Conservation (phyloP, 768 basidiomycete species). For the Chalciporus chontae region DNA sequence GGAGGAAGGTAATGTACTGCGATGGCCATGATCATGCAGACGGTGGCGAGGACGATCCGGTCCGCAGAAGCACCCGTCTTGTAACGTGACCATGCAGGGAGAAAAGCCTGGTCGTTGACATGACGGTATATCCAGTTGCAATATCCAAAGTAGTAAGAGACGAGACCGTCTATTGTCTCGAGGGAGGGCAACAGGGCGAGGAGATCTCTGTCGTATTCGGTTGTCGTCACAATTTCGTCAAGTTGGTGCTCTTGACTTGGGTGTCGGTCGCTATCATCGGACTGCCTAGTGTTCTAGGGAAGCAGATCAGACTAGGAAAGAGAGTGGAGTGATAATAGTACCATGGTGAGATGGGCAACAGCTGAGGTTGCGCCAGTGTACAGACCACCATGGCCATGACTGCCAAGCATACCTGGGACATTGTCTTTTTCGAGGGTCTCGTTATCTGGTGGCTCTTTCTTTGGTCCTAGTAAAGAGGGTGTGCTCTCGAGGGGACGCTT, state of each 20-base stretch:
- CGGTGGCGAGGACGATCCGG: slow-evolving; percentile 66
- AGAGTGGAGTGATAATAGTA: slow-evolving; percentile 25
- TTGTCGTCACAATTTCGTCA: slow-evolving; percentile 41
- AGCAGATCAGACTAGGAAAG: slow-evolving; percentile 14
- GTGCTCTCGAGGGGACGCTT: slow-evolving; percentile 25
- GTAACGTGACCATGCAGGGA: slow-evolving; percentile 67
- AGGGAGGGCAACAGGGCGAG: slow-evolving; percentile 61
- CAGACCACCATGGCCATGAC: slow-evolving; percentile 61
- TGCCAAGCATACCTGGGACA: slow-evolving; percentile 65
- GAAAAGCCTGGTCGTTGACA: slow-evolving; percentile 62
- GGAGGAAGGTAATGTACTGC: slow-evolving; percentile 69
- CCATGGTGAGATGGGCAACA: slow-evolving; percentile 64
- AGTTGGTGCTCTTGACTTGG: slow-evolving; percentile 44
- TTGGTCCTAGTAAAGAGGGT: slow-evolving; percentile 36
- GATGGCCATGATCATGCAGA: slow-evolving; percentile 72
- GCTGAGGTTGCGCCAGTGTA: slow-evolving; percentile 81
- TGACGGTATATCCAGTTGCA: slow-evolving; percentile 88
- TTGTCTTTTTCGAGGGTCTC: slow-evolving; percentile 45
- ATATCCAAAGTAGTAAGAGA: slow-evolving; percentile 78
- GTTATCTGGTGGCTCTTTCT: slow-evolving; percentile 51
- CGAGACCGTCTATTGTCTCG: slow-evolving; percentile 67
- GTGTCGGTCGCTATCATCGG: slow-evolving; percentile 51
- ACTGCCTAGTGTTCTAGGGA: slow-evolving; percentile 42
- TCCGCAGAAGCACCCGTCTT: slow-evolving; percentile 64
- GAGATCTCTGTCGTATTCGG: slow-evolving; percentile 71